Base-by-base conservation (phyloP, 2,329 filamentous ascomycete species). In the Podosphaera xanthii region DNA sequence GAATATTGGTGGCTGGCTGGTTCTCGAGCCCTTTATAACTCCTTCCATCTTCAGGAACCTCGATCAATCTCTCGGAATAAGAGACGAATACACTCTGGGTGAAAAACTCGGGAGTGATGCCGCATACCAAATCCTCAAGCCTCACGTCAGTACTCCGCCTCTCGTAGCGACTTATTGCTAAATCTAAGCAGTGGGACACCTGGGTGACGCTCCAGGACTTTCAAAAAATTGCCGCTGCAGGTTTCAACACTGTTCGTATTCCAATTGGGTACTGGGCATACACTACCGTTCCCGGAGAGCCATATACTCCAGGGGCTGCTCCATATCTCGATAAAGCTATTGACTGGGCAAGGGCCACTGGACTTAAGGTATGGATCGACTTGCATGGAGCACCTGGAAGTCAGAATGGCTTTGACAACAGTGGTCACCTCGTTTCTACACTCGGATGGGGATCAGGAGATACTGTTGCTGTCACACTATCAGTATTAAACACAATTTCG, bases 351-450 rank as follows among this genome's bases (percentile, higher is more conserved):
- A 67, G 76, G 49, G 70, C 70, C 42, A 70, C 74, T 0, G 74
- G 75, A 1, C 65, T 80, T 44, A 78, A 79, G 66, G 72, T 81
- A n/a, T 71, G 80, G 64, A 75, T 82, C 54, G 79, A 82, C 63
- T 71, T 81, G 5, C 79, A 82, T 65, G 77, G 76, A 40, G 75
- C 75, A 2, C 78, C 76, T 12, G 74, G 74, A 48, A 76, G 73
- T 1, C 79, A 81, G 64, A 81, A 82, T 62, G 79, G 80, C 8
- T 82, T 78, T 65, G 80, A 83, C 67, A 82, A 83, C 67, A 79
- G 75, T 48, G 80, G 80, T 2, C 74, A 77, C 60, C 71, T 70
- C 63, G 71, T 71, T 57, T 63, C 62, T 57, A 72, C 60, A 14
- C 73, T 72, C 61, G 67, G 68, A 3, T 79, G 75, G 72, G 72